These are phyloP conservation scores for Ostreobium quekettii DNA, from an alignment of 139 green algal genomes.

Conservation along the genomic window DNA sequence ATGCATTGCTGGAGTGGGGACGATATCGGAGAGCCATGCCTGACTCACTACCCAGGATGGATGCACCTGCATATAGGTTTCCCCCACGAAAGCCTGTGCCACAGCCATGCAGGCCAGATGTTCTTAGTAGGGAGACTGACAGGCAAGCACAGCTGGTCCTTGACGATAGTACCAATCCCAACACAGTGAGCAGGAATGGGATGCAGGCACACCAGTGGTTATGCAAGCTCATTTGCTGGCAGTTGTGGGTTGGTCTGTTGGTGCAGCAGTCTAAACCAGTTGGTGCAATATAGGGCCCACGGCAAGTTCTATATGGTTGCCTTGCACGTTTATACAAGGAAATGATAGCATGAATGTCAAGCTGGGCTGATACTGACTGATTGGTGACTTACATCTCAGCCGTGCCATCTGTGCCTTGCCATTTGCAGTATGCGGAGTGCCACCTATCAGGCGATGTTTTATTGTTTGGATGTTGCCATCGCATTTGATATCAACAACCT, in stretches of 20 bases:
- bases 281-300: no score
- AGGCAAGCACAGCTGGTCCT: no score
- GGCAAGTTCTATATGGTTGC: no score
- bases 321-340: no score
- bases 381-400: not conserved
- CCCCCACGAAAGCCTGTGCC: not conserved
- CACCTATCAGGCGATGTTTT: not conserved
- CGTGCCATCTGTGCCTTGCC: not conserved
- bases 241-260: no score
- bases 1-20: not conserved
- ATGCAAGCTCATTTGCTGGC: not conserved
- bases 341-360: no score
- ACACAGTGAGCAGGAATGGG: not conserved
- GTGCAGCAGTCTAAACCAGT: no score
- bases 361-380: no score
- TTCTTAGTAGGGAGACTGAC: not conserved
- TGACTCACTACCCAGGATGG: not conserved
- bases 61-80: not conserved
- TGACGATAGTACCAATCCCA: no score
- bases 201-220: not conserved
- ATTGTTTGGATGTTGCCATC: not conserved
- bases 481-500: not conserved
- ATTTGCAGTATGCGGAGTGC: not conserved
- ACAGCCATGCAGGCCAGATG: not conserved
- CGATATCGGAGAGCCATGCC: not conserved